Evolutionary conservation across 1,284 basidiomycete species (phyloP), one percentile per base, ranked within the genome.

Genomic region (Ustilago esculenta): DNA sequence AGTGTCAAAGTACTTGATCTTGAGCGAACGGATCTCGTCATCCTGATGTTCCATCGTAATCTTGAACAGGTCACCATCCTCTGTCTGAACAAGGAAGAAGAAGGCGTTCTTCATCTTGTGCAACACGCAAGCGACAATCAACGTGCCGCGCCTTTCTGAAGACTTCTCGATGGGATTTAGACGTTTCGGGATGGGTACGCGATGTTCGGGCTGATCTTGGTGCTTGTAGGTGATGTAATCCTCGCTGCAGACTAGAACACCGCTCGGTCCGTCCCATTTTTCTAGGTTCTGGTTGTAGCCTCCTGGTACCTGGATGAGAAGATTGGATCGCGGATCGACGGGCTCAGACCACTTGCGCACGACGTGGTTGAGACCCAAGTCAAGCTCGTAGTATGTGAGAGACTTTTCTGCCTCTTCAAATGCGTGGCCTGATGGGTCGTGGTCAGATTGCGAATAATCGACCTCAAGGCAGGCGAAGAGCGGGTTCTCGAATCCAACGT

Each of bases 1-100:
- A 0, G 80, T 81, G 41, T 81, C 80, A 42, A 81, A 81, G 60
- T 81, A 81, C 55, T 81, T 80, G 69, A 81, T 81, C 46, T 74
- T 74, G 32, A 81, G 56, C 11, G 64, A 57, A 20, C 57, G 50
- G 34, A 81, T 69, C 36, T 79, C 76, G 35, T 81, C 80, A 20
- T 75, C 79, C n/a, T 80, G 73, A 37, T 81, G 80, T 35, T 81
- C 80, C 44, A 81, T 75, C 4, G 80, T 79, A 27, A 81, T 60
- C 65, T 81, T 81, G 75, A 81, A 81, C 41, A 81, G 51, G 46
- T 81, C 80, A 29, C 80, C 80, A 21, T 77, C 70, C 44, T 81
- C 80, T 10, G 67, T 73, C 57, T 81, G 80, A 11, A 81, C 53
- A 24, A 81, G 68, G 33, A 81, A 67, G 64, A 81, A 81, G 53